These are phyloP conservation scores for Exserohilum rostratum DNA, from an alignment of 2,329 filamentous ascomycete species.

Conservation along the genomic window DNA sequence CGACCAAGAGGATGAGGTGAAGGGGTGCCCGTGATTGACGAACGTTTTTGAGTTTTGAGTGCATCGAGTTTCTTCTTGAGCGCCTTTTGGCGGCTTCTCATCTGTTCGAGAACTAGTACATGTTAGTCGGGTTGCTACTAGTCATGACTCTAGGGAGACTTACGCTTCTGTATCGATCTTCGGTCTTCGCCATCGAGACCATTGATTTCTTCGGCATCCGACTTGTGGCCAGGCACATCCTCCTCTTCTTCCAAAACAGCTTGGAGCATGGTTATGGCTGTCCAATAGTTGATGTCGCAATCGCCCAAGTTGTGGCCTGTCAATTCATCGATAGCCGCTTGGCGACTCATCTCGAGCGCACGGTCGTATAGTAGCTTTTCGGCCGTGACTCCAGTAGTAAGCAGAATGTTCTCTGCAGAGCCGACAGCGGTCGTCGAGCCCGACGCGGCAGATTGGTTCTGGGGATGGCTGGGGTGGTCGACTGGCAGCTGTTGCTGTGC, in stretches of 20 bases:
- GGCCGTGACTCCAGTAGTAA: conserved; percentile 88
- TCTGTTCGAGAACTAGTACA: conserved; percentile 54
- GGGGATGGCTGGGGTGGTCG: conserved; percentile 85
- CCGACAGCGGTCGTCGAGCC: conserved; percentile 63
- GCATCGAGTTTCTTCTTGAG: conserved; percentile 55
- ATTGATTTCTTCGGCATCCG: conserved; percentile 57
- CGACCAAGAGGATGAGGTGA: conserved; percentile 35
- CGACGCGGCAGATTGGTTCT: conserved; percentile 70
- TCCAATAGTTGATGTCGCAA: conserved; percentile 91
- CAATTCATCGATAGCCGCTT: conserved; percentile 93
- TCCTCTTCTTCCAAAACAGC: conserved; percentile 88
- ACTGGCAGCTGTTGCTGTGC: conserved; percentile 82
- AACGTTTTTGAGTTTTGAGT: conserved; percentile 48
- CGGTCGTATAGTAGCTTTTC: conserved; percentile 99
- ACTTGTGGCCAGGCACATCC: conserved; percentile 54
- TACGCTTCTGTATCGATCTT: conserved; percentile 74
- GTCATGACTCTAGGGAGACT: conserved; percentile 39
- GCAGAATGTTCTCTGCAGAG: conserved; percentile 78
- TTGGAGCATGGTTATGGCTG: conserved; percentile 92
- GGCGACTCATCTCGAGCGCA: conserved; percentile 93
- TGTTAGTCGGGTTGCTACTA: conserved; percentile 25
- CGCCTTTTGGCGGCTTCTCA: conserved; percentile 49
- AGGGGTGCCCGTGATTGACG: conserved; percentile 42
- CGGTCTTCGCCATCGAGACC: conserved; percentile 72
- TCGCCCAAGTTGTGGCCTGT: conserved; percentile 85